Percentiles rank a stretch among this genome's conserved stretches.
Conservation (phyloP, 352 stramenopile species). For the Pythium periplocum region DNA sequence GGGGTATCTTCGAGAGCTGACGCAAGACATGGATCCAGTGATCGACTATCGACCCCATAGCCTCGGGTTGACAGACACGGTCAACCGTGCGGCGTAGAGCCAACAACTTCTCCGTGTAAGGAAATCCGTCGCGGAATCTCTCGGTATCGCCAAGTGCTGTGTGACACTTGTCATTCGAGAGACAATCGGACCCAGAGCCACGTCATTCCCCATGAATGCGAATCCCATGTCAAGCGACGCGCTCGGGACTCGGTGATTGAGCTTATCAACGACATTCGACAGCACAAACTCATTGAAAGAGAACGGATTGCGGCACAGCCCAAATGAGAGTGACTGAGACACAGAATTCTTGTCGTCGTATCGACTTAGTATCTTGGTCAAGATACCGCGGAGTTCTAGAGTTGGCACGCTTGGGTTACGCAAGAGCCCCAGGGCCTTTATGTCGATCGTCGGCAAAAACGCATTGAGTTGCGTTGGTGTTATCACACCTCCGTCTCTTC, state of each 20-base stretch:
- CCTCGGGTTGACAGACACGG: no score
- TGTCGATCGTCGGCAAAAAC: background rate
- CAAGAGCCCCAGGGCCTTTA: no score
- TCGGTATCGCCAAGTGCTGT: background rate
- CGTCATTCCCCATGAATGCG: conserved; percentile 1
- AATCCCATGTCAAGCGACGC: background rate
- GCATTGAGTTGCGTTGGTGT: background rate
- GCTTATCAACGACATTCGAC: background rate
- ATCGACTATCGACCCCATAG: no score
- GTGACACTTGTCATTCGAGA: background rate
- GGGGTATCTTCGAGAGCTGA: no score
- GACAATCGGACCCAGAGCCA: background rate
- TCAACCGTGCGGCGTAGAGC: background rate
- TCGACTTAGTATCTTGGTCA: no score
- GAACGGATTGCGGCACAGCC: background rate
- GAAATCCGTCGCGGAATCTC: conserved; percentile 1
- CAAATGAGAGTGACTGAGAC: conserved; percentile 1
- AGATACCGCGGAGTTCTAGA: background rate
- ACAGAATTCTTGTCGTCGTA: no score
- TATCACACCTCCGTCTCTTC: background rate
- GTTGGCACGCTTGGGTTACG: background rate
- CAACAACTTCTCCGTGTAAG: conserved; percentile 1
- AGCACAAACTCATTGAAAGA: background rate
- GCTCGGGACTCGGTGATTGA: background rate
- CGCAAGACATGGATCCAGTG: background rate